Evolutionary conservation across 1,139 yeast genomes (phyloP), one percentile per base, ranked within the genome.

Genomic region (Geotrichum europaeum): DNA sequence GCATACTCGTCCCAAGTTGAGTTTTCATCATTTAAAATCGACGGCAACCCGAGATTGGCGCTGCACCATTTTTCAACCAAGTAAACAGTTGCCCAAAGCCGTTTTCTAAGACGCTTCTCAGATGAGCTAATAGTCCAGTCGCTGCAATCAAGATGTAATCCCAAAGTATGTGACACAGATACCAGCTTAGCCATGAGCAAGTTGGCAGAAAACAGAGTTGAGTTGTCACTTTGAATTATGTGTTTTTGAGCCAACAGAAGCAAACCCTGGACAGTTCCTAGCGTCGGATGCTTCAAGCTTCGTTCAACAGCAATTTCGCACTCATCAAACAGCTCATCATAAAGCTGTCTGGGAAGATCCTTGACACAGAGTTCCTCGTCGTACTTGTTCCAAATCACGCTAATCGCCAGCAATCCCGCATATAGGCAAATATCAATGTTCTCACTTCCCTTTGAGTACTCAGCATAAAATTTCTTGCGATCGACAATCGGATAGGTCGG

Each of bases 231-330:
- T 18, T 74, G 66, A 15, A 69, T 65, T 25, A 73, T 66, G 20
- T 76, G 68, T 55, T 68, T 67, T 62, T 74, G 77, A 20, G 71
- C 62, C 30, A 71, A 73, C 20, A 75, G 69, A 43, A 76, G 70
- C 56, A 77, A 71, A 51, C 78, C 79, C 53, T 79, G 79, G 73
- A 76, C 75, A 24, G 84, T 75, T 53, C 76, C 75, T 49, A 79
- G 68, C 56, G 78, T 76, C 25, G 82, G 77, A 49, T 71, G 72
- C 45, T 67, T 64, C 40, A 71, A 61, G 49, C 74, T 76, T 12
- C 75, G 67, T 24, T 73, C 73, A 6, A 74, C 69, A 3, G 73
- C 69, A n/a, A 65, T 63, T 4, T 66, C 64, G 56, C 75, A 71
- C 56, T 72, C 71, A 9, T 65, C 65, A 67, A 71, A 74, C 15